Base-by-base conservation (phyloP, 1,139 yeast species). In the Suhomyces chickasaworum region DNA sequence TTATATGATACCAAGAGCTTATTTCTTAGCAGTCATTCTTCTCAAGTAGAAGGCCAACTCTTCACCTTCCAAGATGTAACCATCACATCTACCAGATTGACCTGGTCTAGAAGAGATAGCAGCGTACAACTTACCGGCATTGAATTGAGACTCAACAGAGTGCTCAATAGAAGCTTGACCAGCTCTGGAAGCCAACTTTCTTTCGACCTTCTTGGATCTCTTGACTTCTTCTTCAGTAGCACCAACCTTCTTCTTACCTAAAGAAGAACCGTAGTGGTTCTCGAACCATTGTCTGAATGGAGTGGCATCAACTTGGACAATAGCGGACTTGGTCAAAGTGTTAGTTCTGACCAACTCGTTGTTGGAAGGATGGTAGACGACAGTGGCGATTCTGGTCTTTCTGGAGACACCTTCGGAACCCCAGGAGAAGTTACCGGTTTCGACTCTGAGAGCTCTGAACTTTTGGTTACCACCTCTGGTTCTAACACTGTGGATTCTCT, bases 21-120 rank as follows among this genome's bases (percentile, higher is more conserved):
- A 91, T 86, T 93, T 93, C 95, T 91, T 93, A 77, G 97, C 93
- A 75, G 97, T 84, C 81, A 93, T 84, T 89, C 96, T 91, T 86
- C 96, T 90, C 78, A 93, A 86, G 96, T 93, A 93, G 96, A 93
- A 93, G 77, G 98, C 98, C 78, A 93, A 89, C 83, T 93, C 99
- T 78, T 95, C 99, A 81, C 99, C 99, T 84, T 93, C 99, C 78
- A 95, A 89, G 80, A 93, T 86, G 95, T 95, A 93, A 80, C 99
- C 99, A 77, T 95, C 99, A 81, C 93, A 86, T 84, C 99, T 95
- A 80, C 99, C 99, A 64, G 96, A 87, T 86, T 93, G 99, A 79
- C 99, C 99, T 77, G 99, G 99, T 86, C 99, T 91, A 53, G 99
- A 93, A 65, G 99, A 90, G 73, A 93, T 90, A 76, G 84, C 86